phyloP scores from a whole-genome alignment of 208 protist genomes.

The Leptomonas seymouri region DNA sequence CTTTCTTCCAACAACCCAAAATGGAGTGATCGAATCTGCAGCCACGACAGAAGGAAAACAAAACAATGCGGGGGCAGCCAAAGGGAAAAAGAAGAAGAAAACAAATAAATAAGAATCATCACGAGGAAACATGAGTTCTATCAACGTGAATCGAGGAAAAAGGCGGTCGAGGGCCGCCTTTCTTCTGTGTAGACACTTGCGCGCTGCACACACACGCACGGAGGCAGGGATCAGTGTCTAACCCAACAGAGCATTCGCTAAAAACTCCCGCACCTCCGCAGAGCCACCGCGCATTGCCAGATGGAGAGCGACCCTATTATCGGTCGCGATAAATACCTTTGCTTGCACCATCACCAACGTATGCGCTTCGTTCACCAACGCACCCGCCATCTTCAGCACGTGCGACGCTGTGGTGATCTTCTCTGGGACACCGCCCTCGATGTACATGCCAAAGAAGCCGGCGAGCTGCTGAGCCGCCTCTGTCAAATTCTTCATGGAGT shows the following conservation, averaged over 20 bases:
- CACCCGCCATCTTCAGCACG: conserved; percentile 81
- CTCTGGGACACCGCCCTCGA: conserved; percentile 72
- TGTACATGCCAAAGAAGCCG: conserved; percentile 87
- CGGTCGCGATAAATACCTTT: conserved; percentile 75
- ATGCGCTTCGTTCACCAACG: conserved; percentile 52
- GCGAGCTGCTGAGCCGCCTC: conserved; percentile 80
- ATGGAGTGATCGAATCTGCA: background rate
- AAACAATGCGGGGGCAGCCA: conserved; percentile 13
- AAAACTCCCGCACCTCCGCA: conserved; percentile 73
- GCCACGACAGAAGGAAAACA: background rate
- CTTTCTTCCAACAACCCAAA: no score
- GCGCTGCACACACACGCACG: background rate
- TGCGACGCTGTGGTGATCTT: conserved; percentile 75
- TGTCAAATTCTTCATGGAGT: conserved; percentile 87
- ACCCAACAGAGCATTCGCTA: conserved; percentile 65
- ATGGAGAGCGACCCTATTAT: conserved; percentile 77
- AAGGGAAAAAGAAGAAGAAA: background rate
- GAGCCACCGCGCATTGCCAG: conserved; percentile 73
- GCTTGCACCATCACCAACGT: conserved; percentile 79
- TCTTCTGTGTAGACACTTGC: background rate
- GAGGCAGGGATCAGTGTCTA: conserved; percentile 33
- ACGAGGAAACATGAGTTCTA: no score
- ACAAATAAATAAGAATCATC: no score
- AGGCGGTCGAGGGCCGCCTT: no score
- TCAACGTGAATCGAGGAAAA: no score